Evolutionary conservation across 1,284 basidiomycete genomes (phyloP).

Genomic region (Trichosporon ovoides): DNA sequence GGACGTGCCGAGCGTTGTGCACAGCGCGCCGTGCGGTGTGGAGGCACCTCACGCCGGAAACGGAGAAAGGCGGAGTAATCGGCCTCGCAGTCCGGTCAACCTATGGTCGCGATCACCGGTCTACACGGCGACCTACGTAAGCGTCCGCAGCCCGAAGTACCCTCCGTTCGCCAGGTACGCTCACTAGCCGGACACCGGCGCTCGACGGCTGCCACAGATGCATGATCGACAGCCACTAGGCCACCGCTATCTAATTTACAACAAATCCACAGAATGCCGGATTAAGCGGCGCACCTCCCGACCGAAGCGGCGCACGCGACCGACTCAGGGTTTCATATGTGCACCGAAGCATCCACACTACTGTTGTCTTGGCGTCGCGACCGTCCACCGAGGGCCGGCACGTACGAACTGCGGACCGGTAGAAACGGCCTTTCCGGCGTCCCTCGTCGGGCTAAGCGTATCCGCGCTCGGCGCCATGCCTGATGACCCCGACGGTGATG

Average conservation of each 20-base stretch:
- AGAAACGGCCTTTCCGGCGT: background rate
- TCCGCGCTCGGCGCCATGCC: background rate
- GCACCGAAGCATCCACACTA: background rate
- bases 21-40: too few relatives aligned
- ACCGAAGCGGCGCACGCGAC: background rate
- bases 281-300: background rate
- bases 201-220: background rate
- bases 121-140: too few relatives aligned
- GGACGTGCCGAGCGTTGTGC: too few relatives aligned
- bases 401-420: background rate
- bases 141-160: too few relatives aligned
- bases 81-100: too few relatives aligned
- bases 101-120: too few relatives aligned
- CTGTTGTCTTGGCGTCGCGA: background rate
- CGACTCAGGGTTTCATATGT: background rate
- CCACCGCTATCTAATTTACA: constrained; percentile 1
- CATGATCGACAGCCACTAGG: background rate
- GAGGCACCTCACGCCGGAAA: too few relatives aligned
- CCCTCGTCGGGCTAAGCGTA: background rate
- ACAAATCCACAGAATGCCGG: too few relatives aligned
- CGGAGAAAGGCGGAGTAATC: too few relatives aligned
- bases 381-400: background rate
- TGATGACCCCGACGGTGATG: background rate
- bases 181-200: too few relatives aligned
- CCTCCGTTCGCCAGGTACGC: too few relatives aligned